Evolutionary conservation across 2,329 filamentous ascomycete species (phyloP).

Genomic region (Scleromitrula shiraiana): DNA sequence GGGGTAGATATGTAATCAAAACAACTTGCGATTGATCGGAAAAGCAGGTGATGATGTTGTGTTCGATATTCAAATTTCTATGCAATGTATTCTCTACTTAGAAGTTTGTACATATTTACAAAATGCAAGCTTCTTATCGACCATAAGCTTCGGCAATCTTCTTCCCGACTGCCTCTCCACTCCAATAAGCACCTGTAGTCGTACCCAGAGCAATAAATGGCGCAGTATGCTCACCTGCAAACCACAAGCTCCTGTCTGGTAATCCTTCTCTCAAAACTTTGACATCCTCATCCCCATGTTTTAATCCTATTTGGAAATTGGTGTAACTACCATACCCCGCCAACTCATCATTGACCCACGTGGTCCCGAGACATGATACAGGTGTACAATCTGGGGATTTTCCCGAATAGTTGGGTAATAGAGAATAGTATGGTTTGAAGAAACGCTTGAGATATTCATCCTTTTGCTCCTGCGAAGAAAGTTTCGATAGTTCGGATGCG

Average conservation of each 20-base stretch:
- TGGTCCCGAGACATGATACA: slow-evolving; percentile 47
- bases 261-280: slow-evolving; percentile 35
- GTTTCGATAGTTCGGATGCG: slow-evolving; percentile 13
- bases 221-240: slow-evolving; percentile 71
- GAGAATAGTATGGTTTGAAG: slow-evolving; percentile 58
- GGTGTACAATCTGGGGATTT: slow-evolving; percentile 43
- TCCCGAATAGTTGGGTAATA: slow-evolving; percentile 48
- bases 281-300: slow-evolving; percentile 51
- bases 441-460: slow-evolving; percentile 34
- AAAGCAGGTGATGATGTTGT: too few relatives aligned
- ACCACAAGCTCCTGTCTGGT: slow-evolving; percentile 39
- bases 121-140: too few relatives aligned
- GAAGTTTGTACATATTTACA: too few relatives aligned
- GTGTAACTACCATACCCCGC: slow-evolving; percentile 61
- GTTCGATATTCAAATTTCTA: too few relatives aligned
- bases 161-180: slow-evolving; percentile 68
- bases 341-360: slow-evolving; percentile 58
- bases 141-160: slow-evolving; percentile 52
- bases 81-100: too few relatives aligned
- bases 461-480: slow-evolving; percentile 17
- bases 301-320: slow-evolving; percentile 57
- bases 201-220: slow-evolving; percentile 86
- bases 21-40: too few relatives aligned
- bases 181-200: slow-evolving; percentile 77
- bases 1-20: too few relatives aligned